Base-by-base conservation (phyloP, 208 protist species). In the Angomonas deanei region DNA sequence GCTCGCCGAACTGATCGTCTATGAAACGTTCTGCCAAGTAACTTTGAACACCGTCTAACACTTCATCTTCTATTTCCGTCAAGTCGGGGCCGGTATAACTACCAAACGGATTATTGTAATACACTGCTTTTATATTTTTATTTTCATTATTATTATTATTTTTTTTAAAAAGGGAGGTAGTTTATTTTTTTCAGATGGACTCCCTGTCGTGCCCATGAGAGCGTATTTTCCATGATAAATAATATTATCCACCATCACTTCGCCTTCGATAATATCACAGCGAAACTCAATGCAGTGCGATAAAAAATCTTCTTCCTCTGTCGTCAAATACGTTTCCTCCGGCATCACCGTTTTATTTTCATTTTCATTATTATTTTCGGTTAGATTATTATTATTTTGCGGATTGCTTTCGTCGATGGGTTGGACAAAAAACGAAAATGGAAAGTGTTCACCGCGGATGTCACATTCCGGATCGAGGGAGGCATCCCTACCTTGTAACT, bases 381-480 rank as follows among this genome's bases (percentile, higher is more conserved):
- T n/a, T n/a, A n/a, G n/a, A n/a, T n/a, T n/a, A n/a, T n/a, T n/a
- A n/a, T n/a, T n/a, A n/a, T n/a, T n/a, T n/a, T n/a, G n/a, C n/a
- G n/a, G n/a, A 32, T 56, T 30, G 21, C 32, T 15, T 11, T 47
- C 34, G 3, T 61, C 30, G 15, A 82, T 46, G 30, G 54, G 62
- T 69, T 91, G 82, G 24, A 92, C 73, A 66, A 89, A 91, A 32
- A 94, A 78, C 19, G 84, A 91, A 56, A 94, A 94, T 8, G 88
- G 88, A 53, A 88, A 91, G 72, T 94, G 88, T 53, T 94, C 85
- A 0, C 83, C 85, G 1, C 85, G 82, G 2, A 92, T 70, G 65
- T 94, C 84, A 52, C 84, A 91, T 80, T 94, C 84, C 3, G 87
- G 87, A 54, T 94, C 87, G 1, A 94, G 69, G 11, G 87, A 91